Evolutionary conservation across 2,329 filamentous ascomycete genomes (phyloP), one percentile per base, ranked within the genome.

Genomic region (Aureobasidium sp.): DNA sequence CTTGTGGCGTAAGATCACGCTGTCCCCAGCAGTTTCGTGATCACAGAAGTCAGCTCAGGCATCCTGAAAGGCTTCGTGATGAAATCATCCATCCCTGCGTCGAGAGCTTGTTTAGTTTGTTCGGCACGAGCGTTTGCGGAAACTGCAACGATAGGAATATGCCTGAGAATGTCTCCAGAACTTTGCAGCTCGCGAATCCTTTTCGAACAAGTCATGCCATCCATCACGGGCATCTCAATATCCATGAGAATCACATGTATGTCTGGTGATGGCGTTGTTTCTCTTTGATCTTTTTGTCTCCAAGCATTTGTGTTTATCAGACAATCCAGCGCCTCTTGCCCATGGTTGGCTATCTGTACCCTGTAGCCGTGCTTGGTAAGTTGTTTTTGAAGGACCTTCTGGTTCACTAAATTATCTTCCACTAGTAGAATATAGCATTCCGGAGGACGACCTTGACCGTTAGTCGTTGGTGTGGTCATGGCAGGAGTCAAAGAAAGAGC

Each of bases 141-240:
- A 29, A 91, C 90, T n/a, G 89, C 90, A 70, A 93, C 91, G 68
- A 92, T 91, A 3, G 90, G 90, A 10, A 92, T n/a, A n/a, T n/a
- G 86, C 33, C 45, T 61, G 33, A 40, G 20, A 20, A n/a, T 11
- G 23, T 31, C 54, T 55, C 33, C 45, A 38, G 70, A 18, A 40
- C 33, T 48, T 20, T 82, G 85, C 16, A 87, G 87, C 50, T 86
- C 81, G n/a, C 92, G 84, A 59, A 94, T 93, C 66, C 81, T 85
- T 53, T 84, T 83, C 13, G 91, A 87, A 67, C 91, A 93, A 3
- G 89, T 89, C 75, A 91, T 87, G 51, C 91, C 91, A 72, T 93
- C 90, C 91, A 94, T 93, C 47, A 93, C 84, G 1, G 91, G 91
- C 91, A 94, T 93, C n/a, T 59, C 65, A 9, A 62, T n/a, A 42